A percentile compares a stretch with the other conserved stretches of the same genome.
phyloP scores from a whole-genome alignment of 306 rosid genomes.

The Inga laurina region DNA sequence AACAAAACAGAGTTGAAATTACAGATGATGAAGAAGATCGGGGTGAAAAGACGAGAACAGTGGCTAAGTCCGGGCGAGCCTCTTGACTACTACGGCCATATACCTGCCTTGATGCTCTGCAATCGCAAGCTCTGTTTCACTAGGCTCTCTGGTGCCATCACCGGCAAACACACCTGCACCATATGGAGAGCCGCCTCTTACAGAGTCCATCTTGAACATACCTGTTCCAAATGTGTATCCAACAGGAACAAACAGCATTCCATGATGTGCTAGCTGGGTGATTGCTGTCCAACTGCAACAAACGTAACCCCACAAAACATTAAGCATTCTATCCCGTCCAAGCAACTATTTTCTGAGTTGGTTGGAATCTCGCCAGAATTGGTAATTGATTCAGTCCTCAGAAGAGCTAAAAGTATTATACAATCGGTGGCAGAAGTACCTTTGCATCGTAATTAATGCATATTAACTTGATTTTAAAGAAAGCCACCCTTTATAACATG shows the following conservation, averaged over 20 bases:
- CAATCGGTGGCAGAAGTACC: background rate
- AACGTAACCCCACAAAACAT: constrained; percentile 18
- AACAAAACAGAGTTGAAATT: constrained; percentile 23
- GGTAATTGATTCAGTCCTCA: background rate
- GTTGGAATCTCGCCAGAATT: background rate
- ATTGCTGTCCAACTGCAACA: constrained; percentile 94
- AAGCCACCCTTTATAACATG: background rate
- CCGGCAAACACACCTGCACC: constrained; percentile 96
- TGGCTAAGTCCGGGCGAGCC: constrained; percentile 55
- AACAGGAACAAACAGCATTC: constrained; percentile 92
- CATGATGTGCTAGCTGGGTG: constrained; percentile 92
- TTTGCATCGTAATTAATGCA: constrained; percentile 5
- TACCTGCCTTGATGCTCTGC: constrained; percentile 97
- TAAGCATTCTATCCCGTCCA: background rate
- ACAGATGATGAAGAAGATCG: constrained; percentile 30
- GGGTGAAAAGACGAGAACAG: background rate
- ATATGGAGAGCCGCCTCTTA: constrained; percentile 91
- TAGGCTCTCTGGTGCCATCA: constrained; percentile 85
- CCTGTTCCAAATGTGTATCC: constrained; percentile 96
- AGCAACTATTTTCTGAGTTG: background rate
- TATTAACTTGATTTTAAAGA: background rate
- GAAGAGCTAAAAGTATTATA: constrained; percentile 1
- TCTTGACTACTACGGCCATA: constrained; percentile 85
- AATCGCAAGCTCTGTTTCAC: constrained; percentile 80
- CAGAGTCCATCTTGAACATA: constrained; percentile 85